Evolutionary conservation across 2,329 filamentous ascomycete species (phyloP), one percentile per base, ranked within the genome.

Genomic region (Magnaporthiopsis incrustans): DNA sequence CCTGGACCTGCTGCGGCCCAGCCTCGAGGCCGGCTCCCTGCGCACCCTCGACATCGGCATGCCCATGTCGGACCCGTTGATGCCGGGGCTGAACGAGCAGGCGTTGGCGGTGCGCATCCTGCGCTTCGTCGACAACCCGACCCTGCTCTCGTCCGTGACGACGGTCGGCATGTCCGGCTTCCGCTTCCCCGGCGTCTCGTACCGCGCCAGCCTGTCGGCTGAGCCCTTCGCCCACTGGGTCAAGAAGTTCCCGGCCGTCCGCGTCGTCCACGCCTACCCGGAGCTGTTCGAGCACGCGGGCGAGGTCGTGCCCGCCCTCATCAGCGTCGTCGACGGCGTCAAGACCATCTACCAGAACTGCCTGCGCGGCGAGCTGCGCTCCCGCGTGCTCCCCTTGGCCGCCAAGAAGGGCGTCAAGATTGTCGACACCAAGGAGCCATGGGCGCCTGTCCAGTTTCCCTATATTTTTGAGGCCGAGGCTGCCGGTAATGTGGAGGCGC

Each of bases 151-250:
- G 4, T 62, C 62, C 6, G 11, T 69, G 3, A 63, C 60, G 44
- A 63, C 64, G 6, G 44, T 67, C 15, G 67, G 68, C 61, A 64
- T 69, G 27, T 59, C 63, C 50, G n/a, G 56, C 3, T 64, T 67
- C 18, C 60, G 66, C 53, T 67, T 66, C 64, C 62, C 62, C 33
- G 57, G 27, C 61, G 26, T 35, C 57, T 25, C 62, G 22, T 63
- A 63, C 14, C 61, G 62, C 25, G 18, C 25, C 7, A 60, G 25
- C 22, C 32, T 65, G 32, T 60, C 61, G 1, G 65, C 64, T 12
- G 61, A 64, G 27, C 32, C 64, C 1, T 65, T 63, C 18, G 18
- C 67, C 15, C 61, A 65, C 59, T 69, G 68, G 68, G 56, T 65
- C n/a, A 25, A 33, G 8, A 63, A 61, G 59, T 68, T 69, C 56